Conservation (phyloP, 306 rosid genomes). For the Malus sieversii region DNA sequence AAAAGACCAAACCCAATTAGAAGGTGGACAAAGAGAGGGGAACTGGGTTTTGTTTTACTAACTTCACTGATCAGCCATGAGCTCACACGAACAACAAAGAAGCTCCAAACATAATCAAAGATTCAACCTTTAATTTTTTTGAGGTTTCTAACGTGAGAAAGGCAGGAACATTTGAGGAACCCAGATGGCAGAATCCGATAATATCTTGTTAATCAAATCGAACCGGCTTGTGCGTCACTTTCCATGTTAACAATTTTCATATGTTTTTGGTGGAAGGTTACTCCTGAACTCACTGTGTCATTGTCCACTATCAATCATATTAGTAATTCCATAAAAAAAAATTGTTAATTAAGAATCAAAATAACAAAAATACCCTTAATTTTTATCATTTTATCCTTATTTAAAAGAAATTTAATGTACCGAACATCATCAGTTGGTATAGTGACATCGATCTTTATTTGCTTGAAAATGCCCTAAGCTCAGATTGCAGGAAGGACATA, state of each 20-base stretch:
- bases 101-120: background rate
- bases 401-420: too few species aligned
- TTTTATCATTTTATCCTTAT: too few species aligned
- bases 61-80: constrained; percentile 19
- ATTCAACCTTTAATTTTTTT: background rate
- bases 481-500: too few species aligned
- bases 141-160: constrained; percentile 4
- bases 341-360: too few species aligned
- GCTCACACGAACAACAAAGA: background rate
- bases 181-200: constrained; percentile 5
- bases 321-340: too few species aligned
- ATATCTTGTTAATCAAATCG: background rate
- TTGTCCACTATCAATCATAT: too few species aligned
- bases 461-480: too few species aligned
- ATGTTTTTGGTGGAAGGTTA: background rate
- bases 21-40: background rate
- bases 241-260: background rate
- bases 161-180: background rate
- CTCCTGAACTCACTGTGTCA: background rate
- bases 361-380: too few species aligned
- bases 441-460: too few species aligned
- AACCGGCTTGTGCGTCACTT: constrained; percentile 5
- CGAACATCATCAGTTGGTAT: too few species aligned
- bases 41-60: constrained; percentile 3
- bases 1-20: background rate